Evolutionary conservation across 495 filamentous ascomycete genomes (phyloP).

Genomic region (Penicillium psychrofluorescens): DNA sequence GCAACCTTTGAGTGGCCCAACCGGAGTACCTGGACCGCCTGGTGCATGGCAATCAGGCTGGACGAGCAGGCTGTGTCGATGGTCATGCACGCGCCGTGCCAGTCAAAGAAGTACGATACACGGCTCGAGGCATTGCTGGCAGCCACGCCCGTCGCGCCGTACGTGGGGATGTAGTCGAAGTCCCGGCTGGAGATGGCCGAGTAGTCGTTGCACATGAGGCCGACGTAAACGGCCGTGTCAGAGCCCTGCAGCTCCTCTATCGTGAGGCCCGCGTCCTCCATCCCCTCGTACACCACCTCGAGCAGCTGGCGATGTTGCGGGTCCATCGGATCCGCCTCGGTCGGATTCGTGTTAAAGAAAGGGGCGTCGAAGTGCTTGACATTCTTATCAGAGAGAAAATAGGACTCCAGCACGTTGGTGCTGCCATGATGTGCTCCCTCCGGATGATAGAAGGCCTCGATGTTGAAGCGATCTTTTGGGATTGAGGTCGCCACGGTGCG

Average conservation of each 20-base stretch:
- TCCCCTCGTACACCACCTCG: constrained; percentile 51
- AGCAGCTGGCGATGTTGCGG: constrained; percentile 47
- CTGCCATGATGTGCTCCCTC: constrained; percentile 30
- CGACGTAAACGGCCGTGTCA: constrained; percentile 45
- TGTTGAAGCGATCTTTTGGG: constrained; percentile 32
- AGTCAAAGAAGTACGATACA: constrained; percentile 50
- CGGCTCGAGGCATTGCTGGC: constrained; percentile 44
- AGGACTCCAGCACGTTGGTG: constrained; percentile 31
- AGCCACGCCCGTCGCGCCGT: constrained; percentile 45
- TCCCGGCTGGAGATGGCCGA: constrained; percentile 34
- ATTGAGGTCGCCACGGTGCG: constrained; percentile 28
- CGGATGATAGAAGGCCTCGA: constrained; percentile 29
- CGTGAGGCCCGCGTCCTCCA: constrained; percentile 46
- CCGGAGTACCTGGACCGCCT: constrained; percentile 35
- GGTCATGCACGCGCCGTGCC: constrained; percentile 47
- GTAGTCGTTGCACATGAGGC: constrained; percentile 44
- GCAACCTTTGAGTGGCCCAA: constrained; percentile 29
- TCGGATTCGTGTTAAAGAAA: constrained; percentile 55
- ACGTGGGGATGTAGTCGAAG: constrained; percentile 32
- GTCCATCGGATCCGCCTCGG: constrained; percentile 47
- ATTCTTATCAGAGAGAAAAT: constrained; percentile 38
- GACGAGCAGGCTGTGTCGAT: constrained; percentile 56
- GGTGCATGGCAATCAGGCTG: constrained; percentile 36
- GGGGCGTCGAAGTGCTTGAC: constrained; percentile 34
- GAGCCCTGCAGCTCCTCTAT: constrained; percentile 37